Evolutionary conservation across 805 yeast genomes (phyloP), one percentile per base, ranked within the genome.

Genomic region (Ogataea polymorpha): DNA sequence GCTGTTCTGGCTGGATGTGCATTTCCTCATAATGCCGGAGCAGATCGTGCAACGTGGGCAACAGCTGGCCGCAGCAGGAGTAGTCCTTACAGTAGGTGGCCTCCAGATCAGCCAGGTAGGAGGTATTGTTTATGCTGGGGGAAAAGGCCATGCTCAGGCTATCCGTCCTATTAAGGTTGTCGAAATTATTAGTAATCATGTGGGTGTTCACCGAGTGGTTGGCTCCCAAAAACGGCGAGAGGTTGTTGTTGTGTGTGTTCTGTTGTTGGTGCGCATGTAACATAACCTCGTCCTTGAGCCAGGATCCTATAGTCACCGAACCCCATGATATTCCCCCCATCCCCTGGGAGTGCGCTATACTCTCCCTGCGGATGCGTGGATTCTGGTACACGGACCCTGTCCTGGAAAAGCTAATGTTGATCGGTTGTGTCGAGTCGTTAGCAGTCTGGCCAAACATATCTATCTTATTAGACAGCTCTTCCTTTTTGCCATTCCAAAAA

Each of bases 261-360:
- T 46, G 49, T 29, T 49, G 54, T 26, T 50, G 52, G 20, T 50
- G 57, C 18, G 48, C 51, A 35, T 56, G 44, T 68, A 83, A 75
- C 79, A 85, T 73, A 14, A 85, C 91, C 58, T 91, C 99, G 62
- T 91, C 98, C 58, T 89, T 85, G 17, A 91, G 70, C 99, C 99
- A 91, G 12, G 93, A 82, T 11, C 97, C 97, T 23, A 91, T 89
- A 20, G 95, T 84, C 42, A 90, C 79, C 3, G 96, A 89, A 16
- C 98, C 98, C 96, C 97, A 91, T 7, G 95, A 83, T 24, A 91
- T 86, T 34, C 98, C 99, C 32, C 98, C 98, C 82, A 93, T 86
- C 9, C 98, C 98, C 61, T 88, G 96, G 2, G 96, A 84, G 61
- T 91, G 98, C 23, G 97, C 96, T 44, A 93, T 80, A 43, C 90